These are phyloP conservation scores for Podosphaera leucotricha DNA, from an alignment of 2,329 filamentous ascomycete species.

Conservation along the genomic window DNA sequence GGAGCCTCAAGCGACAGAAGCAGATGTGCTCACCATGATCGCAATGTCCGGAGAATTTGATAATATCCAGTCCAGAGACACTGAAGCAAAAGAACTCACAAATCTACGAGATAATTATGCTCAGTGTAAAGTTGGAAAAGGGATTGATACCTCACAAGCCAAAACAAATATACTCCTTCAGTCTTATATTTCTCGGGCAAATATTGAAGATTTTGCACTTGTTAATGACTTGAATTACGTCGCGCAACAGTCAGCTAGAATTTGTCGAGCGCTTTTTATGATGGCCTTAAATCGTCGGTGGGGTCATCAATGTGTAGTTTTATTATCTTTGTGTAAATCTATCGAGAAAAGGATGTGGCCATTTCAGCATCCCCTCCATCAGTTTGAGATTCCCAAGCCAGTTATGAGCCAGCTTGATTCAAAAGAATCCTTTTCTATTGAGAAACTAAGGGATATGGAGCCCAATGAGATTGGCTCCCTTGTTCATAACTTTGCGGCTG, in stretches of 20 bases:
- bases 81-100: constrained; percentile 66
- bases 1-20: constrained; percentile 63
- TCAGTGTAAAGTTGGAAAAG: constrained; percentile 41
- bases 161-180: constrained; percentile 95
- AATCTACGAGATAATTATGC: constrained; percentile 43
- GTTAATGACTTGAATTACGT: constrained; percentile 86
- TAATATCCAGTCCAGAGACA: constrained; percentile 83
- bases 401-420: constrained; percentile 66
- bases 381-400: constrained; percentile 73
- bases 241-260: constrained; percentile 82
- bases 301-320: constrained; percentile 83
- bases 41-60: constrained; percentile 96
- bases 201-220: constrained; percentile 80
- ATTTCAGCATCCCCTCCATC: constrained; percentile 80
- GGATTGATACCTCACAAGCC: constrained; percentile 41
- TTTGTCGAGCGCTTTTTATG: constrained; percentile 90
- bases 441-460: constrained; percentile 81
- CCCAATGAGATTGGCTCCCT: constrained; percentile 68
- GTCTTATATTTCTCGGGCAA: constrained; percentile 71
- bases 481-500: constrained; percentile 78
- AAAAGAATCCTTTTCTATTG: constrained; percentile 51
- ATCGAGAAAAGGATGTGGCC: constrained; percentile 94
- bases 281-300: constrained; percentile 85
- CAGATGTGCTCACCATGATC: constrained; percentile 87
- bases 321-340: constrained; percentile 82